Base-by-base conservation (phyloP, 2,329 filamentous ascomycete genomes). In the Geosmithia putterillii region DNA sequence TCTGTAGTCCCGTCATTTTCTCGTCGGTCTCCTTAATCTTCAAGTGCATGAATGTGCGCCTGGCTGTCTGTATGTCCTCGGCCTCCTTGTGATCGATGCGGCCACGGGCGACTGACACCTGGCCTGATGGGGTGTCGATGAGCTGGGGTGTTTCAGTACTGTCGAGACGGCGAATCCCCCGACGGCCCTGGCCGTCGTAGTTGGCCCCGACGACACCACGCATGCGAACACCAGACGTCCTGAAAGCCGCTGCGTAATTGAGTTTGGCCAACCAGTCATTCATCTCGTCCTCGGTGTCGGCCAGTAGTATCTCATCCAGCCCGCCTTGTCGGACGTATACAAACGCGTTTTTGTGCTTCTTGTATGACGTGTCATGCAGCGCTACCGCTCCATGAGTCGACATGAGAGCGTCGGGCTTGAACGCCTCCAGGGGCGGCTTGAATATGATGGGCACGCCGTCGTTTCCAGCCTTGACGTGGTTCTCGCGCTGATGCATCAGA, bases 201-300 rank as follows among this genome's bases (percentile, higher is more conserved):
- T 83, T 81, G 6, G 83, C 83, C 12, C 86, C 88, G 42, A 92
- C 74, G 45, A 95, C 82, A 19, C 88, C 89, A 52, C 90, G 78
- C 71, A 95, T 94, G 38, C 87, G 78, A 6, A 96, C 87, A 12
- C 90, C 89, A 6, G 89, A 86, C 1, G 88, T 94, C 51, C 87
- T 78, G 60, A 96, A 96, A 1, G 92, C 86, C 8, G 92, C 89
- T 28, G 90, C 90, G 57, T 96, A 96, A 59, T 98, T 98, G 47
- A 98, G 74, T 55, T 95, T 92, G 7, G 85, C 86, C 22, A 98
- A 69, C 92, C 92, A 98, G 57, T 98, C 92, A 54, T 95, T 94
- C 73, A 94, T 81, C 54, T 98, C 92, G 1, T 78, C 70, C 54
- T 98, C 92, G 43, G 79, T 87, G 53, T 95, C 89, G 5, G 92